Evolutionary conservation across 257 asterid genomes (phyloP), one percentile per base, ranked within the genome.

Genomic region (Euphrasia confusa): DNA sequence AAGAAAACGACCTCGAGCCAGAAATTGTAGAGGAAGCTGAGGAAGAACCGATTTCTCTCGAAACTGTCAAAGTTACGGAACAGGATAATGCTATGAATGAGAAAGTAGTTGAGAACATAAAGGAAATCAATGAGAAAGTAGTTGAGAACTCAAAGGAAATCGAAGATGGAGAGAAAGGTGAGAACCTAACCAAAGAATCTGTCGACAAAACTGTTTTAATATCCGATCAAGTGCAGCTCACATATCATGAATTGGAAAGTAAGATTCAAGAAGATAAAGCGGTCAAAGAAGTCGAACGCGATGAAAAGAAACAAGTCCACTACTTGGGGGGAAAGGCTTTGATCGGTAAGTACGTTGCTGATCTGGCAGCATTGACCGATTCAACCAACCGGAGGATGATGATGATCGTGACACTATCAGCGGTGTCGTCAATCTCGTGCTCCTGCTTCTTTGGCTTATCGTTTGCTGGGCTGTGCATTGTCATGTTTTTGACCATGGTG

Each of bases 401-500:
- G 61, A 54, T 73, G 27, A 42, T 72, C 4, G 73, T 72, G 54
- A 40, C 50, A 28, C 17, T 76, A 28, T 68, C 71, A 17, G 72
- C 45, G 48, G 10, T 81, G 18, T 50, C 78, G 3, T 75, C 83
- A 30, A 65, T 70, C 69, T 70, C 75, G 18, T 75, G 83, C 75
- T 84, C 82, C 10, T 71, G 80, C 80, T 66, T 69, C 75, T 78
- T 79, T n/a, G 74, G 75, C 65, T 60, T 77, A 35, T 69, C 82
- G 15, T 68, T 59, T 26, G 60, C 48, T 48, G 70, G 78, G 73
- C 71, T 79, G 58, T 67, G 77, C 66, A 63, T 77, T 13, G 53
- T 81, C 52, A 37, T 73, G 57, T 70, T 78, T 61, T 57, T 84
- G 21, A 61, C 82, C 21, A 66, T 67, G 63, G 71, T 63, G 30